Percentiles rank a stretch among this genome's conserved stretches.
phyloP scores from a whole-genome alignment of 768 basidiomycete species.

The Lepiota venenata region DNA sequence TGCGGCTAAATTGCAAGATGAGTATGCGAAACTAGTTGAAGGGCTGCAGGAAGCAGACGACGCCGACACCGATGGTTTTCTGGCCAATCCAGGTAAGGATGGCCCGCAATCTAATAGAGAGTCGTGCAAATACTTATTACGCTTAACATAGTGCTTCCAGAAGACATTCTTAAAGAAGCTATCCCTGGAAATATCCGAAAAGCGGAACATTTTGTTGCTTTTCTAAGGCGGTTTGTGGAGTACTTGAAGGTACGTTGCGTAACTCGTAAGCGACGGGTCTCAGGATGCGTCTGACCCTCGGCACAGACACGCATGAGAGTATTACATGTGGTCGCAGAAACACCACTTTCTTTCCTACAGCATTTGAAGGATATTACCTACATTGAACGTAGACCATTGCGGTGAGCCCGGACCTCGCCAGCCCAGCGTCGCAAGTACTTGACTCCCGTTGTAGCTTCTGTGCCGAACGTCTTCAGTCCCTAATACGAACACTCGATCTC shows the following conservation, averaged over 20 bases:
- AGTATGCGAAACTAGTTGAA: slow-evolving; percentile 93
- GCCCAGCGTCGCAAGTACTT: background rate
- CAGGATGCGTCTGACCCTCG: background rate
- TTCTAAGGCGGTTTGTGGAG: slow-evolving; percentile 96
- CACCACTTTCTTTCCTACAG: slow-evolving; percentile 93
- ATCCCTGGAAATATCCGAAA: slow-evolving; percentile 98
- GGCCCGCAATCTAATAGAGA: background rate
- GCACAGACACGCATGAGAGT: slow-evolving; percentile 95
- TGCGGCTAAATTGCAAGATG: slow-evolving; percentile 91
- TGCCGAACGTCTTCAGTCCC: slow-evolving; percentile 90
- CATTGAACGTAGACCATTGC: slow-evolving; percentile 89
- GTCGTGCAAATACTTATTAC: background rate
- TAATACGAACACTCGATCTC: slow-evolving; percentile 90
- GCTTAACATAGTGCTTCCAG: slow-evolving; percentile 70
- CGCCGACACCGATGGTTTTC: slow-evolving; percentile 65
- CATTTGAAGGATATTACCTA: slow-evolving; percentile 99
- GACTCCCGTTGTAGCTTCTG: slow-evolving; percentile 66
- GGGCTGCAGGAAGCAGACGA: slow-evolving; percentile 78
- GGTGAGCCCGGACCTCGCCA: slow-evolving; percentile 45
- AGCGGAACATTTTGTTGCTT: slow-evolving; percentile 98
- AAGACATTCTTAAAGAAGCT: slow-evolving; percentile 92
- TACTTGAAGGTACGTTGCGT: slow-evolving; percentile 78
- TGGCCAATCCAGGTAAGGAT: slow-evolving; percentile 80
- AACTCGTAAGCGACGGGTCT: background rate
- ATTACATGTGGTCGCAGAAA: slow-evolving; percentile 98